Evolutionary conservation across 2,329 filamentous ascomycete species (phyloP).

Genomic region (Ascochyta rabiei): DNA sequence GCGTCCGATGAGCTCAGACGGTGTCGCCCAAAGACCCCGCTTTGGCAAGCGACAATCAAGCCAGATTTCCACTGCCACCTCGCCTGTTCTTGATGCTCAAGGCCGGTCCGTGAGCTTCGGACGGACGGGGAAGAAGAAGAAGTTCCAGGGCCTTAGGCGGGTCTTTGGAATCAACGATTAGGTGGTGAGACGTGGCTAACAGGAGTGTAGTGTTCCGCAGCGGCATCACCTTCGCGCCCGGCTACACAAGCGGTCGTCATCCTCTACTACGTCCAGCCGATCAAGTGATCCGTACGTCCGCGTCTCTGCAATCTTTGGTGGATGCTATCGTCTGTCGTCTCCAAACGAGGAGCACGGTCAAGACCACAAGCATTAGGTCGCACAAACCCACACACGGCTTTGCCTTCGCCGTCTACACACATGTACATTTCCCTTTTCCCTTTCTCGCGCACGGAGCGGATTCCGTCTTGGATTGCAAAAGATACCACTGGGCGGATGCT

Average conservation of each 20-base stretch:
- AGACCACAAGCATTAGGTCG: background rate
- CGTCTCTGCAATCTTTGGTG: slow-evolving; percentile 6
- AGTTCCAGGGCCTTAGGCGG: slow-evolving; percentile 68
- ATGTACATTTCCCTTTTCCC: slow-evolving; percentile 2
- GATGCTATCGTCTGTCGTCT: slow-evolving; percentile 9
- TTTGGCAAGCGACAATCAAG: slow-evolving; percentile 34
- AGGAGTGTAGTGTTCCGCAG: slow-evolving; percentile 2
- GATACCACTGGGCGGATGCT: slow-evolving; percentile 13
- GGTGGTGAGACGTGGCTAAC: slow-evolving; percentile 27
- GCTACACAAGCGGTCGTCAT: slow-evolving; percentile 6
- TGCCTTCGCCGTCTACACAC: background rate
- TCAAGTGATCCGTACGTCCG: slow-evolving; percentile 9
- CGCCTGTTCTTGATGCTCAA: slow-evolving; percentile 26
- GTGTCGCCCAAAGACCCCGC: slow-evolving; percentile 29
- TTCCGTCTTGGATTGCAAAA: background rate
- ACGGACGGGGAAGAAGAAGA: slow-evolving; percentile 63
- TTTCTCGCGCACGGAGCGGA: background rate
- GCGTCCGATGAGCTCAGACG: slow-evolving; percentile 43
- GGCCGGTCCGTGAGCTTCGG: slow-evolving; percentile 33
- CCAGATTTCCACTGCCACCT: slow-evolving; percentile 21
- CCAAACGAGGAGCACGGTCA: background rate
- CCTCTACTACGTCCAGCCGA: slow-evolving; percentile 6
- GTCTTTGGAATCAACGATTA: slow-evolving; percentile 67
- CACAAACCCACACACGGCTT: background rate
- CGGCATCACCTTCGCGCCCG: slow-evolving; percentile 1